These are phyloP conservation scores for Epichloe aotearoae DNA, from an alignment of 2,329 filamentous ascomycete genomes.

Conservation along the genomic window DNA sequence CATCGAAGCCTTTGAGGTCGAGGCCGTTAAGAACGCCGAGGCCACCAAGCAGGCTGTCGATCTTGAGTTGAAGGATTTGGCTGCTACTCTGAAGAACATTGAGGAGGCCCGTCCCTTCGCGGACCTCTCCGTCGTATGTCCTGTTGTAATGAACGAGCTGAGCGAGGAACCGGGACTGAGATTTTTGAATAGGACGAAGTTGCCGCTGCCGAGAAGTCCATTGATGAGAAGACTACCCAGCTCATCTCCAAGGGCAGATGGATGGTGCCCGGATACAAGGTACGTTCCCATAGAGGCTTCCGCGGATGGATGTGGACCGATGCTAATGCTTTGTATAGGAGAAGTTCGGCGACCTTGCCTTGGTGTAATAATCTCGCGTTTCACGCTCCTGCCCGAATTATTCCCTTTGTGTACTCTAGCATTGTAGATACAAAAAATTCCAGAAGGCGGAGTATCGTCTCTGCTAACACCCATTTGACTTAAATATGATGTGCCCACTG, in stretches of 20 bases:
- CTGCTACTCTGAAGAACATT: conserved; percentile 94
- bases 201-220: conserved; percentile 83
- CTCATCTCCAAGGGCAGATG: conserved; percentile 97
- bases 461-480: conserved; percentile 18
- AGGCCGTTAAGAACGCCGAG: conserved; percentile 94
- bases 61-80: conserved; percentile 82
- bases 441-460: conserved; percentile 18
- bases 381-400: conserved; percentile 22
- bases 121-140: conserved; percentile 90
- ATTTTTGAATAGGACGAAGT: conserved; percentile 65
- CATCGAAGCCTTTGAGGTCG: conserved; percentile 93
- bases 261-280: conserved; percentile 98
- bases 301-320: neutral
- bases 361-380: conserved; percentile 55
- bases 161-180: conserved; percentile 11
- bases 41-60: conserved; percentile 95
- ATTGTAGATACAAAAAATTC: conserved; percentile 50
- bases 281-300: conserved; percentile 28
- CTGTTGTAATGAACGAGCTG: conserved; percentile 1
- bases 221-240: conserved; percentile 91
- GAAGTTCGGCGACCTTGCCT: conserved; percentile 95
- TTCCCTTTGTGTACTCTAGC: conserved; percentile 54
- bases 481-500: neutral
- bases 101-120: conserved; percentile 92
- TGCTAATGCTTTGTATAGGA: conserved; percentile 54